phyloP scores from a whole-genome alignment of 306 rosid genomes.

The Trifolium repens region DNA sequence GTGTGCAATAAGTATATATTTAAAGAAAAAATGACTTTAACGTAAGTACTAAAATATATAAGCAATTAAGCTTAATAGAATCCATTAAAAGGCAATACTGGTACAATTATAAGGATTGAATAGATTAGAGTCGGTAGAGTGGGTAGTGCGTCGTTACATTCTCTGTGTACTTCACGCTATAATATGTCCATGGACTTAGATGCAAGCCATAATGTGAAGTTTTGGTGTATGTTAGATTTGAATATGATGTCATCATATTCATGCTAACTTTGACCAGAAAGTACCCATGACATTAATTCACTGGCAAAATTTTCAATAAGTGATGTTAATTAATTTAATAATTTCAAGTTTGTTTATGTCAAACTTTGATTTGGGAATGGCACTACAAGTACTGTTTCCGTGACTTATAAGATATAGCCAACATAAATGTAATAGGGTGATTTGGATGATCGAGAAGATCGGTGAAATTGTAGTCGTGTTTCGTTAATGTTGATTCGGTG shows the following conservation, averaged over 20 bases:
- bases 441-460: no score
- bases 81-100: no score
- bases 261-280: not conserved
- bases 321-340: not conserved
- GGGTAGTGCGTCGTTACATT: constrained; percentile 13
- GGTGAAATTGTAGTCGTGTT: no score
- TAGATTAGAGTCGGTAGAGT: not conserved
- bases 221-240: not conserved
- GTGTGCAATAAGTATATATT: no score
- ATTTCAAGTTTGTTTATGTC: constrained; percentile 8
- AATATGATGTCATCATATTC: not conserved
- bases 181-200: not conserved
- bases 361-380: constrained; percentile 37
- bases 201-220: not conserved
- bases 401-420: no score
- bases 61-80: no score
- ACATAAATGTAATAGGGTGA: no score
- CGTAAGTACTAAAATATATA: no score
- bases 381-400: constrained; percentile 9
- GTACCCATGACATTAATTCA: constrained; percentile 14
- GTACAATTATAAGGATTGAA: no score
- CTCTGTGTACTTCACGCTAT: not conserved
- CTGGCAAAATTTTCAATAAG: constrained; percentile 28
- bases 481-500: no score
- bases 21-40: no score